A percentile compares a stretch with the other conserved stretches of the same genome.
phyloP scores from a whole-genome alignment of 495 filamentous ascomycete species.

The Chaetomium fimeti region DNA sequence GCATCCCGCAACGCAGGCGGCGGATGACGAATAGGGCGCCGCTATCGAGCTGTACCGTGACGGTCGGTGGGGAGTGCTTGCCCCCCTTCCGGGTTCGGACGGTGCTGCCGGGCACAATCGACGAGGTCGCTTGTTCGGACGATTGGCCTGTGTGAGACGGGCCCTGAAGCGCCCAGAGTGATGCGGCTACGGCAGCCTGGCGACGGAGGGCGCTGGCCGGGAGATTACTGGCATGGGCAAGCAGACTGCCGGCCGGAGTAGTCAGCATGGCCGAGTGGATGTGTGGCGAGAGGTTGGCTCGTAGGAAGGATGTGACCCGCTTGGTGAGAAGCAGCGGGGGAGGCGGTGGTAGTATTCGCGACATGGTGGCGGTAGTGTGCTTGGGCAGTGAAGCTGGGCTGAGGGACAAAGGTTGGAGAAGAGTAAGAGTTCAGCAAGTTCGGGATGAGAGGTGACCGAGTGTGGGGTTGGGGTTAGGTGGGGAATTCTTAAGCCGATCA shows the following conservation, averaged over 20 bases:
- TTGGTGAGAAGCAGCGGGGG: slow-evolving; percentile 51
- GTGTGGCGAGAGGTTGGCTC: slow-evolving; percentile 44
- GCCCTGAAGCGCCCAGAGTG: slow-evolving; percentile 45
- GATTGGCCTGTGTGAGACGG: slow-evolving; percentile 20
- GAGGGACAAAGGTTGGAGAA: not conserved
- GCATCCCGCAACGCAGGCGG: slow-evolving; percentile 47
- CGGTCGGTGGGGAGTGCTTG: slow-evolving; percentile 22
- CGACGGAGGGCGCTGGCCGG: slow-evolving; percentile 45
- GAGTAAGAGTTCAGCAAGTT: not conserved
- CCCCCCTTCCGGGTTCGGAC: not conserved
- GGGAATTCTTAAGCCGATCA: too few species aligned
- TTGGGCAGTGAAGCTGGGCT: not conserved
- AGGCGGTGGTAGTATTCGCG: slow-evolving; percentile 29
- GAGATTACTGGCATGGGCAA: slow-evolving; percentile 47
- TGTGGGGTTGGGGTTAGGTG: too few species aligned
- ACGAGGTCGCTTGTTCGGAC: slow-evolving; percentile 11
- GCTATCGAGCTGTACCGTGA: slow-evolving; percentile 50
- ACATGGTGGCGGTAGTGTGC: slow-evolving; percentile 15
- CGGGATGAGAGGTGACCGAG: not conserved
- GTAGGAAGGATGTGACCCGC: slow-evolving; percentile 50
- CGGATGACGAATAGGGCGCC: slow-evolving; percentile 49
- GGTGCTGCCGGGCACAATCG: slow-evolving; percentile 12
- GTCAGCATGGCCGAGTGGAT: slow-evolving; percentile 46
- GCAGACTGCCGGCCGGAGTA: slow-evolving; percentile 48
- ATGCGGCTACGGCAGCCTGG: slow-evolving; percentile 50